phyloP scores from a whole-genome alignment of 225 moss, liverwort and hornwort species.

The Climacium dendroides region DNA sequence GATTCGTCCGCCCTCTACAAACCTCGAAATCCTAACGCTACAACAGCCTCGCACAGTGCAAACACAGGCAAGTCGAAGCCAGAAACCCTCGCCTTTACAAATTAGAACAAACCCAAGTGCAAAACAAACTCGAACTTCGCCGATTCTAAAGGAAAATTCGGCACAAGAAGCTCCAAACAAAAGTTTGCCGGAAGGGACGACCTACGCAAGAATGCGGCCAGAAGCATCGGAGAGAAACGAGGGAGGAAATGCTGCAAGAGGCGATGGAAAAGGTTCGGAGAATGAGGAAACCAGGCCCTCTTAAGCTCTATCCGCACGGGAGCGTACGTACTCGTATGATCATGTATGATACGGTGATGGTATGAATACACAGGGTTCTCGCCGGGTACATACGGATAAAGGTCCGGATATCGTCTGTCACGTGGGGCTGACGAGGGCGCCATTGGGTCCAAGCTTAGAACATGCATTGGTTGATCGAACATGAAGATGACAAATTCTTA shows the following conservation, averaged over 20 bases:
- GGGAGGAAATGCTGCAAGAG: not conserved
- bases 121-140: not conserved
- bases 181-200: not conserved
- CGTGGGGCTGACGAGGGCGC: not conserved
- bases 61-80: not conserved
- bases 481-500: not conserved
- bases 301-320: conserved; percentile 11
- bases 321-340: not conserved
- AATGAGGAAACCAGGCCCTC: not conserved
- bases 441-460: not conserved
- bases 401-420: not conserved
- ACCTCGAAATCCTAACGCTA: not conserved
- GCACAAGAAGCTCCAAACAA: not conserved
- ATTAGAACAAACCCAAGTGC: not conserved
- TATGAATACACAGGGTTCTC: not conserved
- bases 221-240: not conserved
- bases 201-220: not conserved
- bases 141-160: not conserved
- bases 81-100: not conserved
- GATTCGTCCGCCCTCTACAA: not conserved
- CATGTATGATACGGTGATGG: fast-evolving
- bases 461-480: not conserved
- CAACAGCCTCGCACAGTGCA: not conserved
- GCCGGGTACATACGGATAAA: not conserved
- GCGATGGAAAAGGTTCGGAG: conserved; percentile 4